Percentiles rank a stretch among this genome's conserved stretches.
Conservation (phyloP, 495 filamentous ascomycete species). For the Hyaloscypha variabilis region DNA sequence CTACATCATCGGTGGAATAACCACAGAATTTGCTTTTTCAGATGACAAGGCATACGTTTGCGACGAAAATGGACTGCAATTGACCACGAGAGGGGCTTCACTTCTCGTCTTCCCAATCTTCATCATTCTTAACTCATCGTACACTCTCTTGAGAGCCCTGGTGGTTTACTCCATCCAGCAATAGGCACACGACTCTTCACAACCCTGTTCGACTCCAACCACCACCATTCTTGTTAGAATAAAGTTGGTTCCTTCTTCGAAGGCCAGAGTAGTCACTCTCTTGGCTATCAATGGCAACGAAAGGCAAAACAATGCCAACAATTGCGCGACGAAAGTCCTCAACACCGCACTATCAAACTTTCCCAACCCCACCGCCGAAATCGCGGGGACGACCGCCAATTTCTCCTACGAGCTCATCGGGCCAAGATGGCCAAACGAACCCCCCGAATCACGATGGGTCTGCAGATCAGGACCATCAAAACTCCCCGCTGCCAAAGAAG, state of each 20-base stretch:
- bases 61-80: slow-evolving; percentile 14
- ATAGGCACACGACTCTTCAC: slow-evolving; percentile 14
- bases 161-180: background rate
- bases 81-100: slow-evolving; percentile 12
- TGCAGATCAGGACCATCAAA: slow-evolving; percentile 35
- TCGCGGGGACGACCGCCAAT: slow-evolving; percentile 44
- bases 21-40: slow-evolving; percentile 5
- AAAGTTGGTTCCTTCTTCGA: background rate
- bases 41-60: background rate
- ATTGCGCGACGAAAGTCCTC: slow-evolving; percentile 63
- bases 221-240: background rate
- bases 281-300: slow-evolving; percentile 12
- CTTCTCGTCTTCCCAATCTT: slow-evolving; percentile 9
- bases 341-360: slow-evolving; percentile 88
- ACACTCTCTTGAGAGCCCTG: background rate
- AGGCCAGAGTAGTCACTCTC: background rate
- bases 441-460: slow-evolving; percentile 27
- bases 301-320: background rate
- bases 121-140: slow-evolving; percentile 7
- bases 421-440: slow-evolving; percentile 22
- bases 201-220: slow-evolving; percentile 1
- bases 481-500: slow-evolving; percentile 75
- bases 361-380: slow-evolving; percentile 85
- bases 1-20: slow-evolving; percentile 17
- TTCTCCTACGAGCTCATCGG: slow-evolving; percentile 23